Conservation (phyloP, 2,329 filamentous ascomycete species). For the Scytalidium sp. region DNA sequence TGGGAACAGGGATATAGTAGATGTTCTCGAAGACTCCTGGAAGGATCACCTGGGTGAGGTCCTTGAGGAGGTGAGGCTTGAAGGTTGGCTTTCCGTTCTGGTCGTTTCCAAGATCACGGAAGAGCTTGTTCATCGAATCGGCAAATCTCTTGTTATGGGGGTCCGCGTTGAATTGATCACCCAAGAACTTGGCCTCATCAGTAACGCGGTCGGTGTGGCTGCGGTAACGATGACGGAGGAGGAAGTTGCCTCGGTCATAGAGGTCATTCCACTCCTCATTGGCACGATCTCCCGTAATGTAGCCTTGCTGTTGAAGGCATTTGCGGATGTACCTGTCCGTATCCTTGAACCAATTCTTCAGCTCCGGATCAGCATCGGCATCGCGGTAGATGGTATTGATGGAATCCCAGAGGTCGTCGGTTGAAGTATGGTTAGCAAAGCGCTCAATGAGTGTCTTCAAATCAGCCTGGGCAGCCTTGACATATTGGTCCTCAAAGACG, state of each 20-base stretch:
- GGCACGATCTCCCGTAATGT: constrained; percentile 78
- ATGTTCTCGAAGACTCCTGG: constrained; percentile 79
- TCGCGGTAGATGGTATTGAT: constrained; percentile 84
- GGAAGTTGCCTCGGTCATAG: constrained; percentile 80
- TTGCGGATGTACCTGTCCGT: constrained; percentile 76
- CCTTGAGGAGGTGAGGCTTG: constrained; percentile 90
- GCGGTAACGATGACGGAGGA: constrained; percentile 86
- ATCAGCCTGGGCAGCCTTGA: constrained; percentile 74
- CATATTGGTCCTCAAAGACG: constrained; percentile 59
- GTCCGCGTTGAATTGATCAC: constrained; percentile 85
- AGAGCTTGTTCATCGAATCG: constrained; percentile 75
- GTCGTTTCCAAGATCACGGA: constrained; percentile 86
- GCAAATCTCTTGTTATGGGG: constrained; percentile 81
- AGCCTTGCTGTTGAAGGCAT: constrained; percentile 86
- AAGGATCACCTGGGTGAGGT: constrained; percentile 81
- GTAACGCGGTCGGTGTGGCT: constrained; percentile 80
- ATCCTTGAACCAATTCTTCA: constrained; percentile 84
- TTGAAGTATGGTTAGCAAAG: constrained; percentile 91
- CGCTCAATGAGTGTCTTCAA: constrained; percentile 87
- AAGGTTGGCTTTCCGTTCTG: constrained; percentile 80
- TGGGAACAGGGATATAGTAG: constrained; percentile 87
- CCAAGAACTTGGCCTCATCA: constrained; percentile 88
- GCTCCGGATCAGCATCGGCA: constrained; percentile 80
- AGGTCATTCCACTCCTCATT: constrained; percentile 80
- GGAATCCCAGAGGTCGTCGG: constrained; percentile 79